These are phyloP conservation scores for Xylariaceae sp. DNA, from an alignment of 2,329 filamentous ascomycete species.

Conservation along the genomic window DNA sequence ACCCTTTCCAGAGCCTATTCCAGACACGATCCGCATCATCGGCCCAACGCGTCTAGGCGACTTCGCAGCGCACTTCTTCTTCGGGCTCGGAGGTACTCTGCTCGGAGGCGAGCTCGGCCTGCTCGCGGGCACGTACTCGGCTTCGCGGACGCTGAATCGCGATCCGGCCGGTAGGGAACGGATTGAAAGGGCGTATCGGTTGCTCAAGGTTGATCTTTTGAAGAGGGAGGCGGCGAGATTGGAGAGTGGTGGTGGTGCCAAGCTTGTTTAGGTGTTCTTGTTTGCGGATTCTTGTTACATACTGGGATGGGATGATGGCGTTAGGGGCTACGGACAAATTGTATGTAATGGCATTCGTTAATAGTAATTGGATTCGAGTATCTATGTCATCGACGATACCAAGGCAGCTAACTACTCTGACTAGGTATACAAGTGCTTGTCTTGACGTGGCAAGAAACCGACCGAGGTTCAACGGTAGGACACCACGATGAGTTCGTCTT, in stretches of 20 bases:
- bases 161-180: slow-evolving; percentile 50
- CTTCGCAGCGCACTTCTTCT: slow-evolving; percentile 57
- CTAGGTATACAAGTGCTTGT: too few relatives aligned
- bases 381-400: too few relatives aligned
- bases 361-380: too few relatives aligned
- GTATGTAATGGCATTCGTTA: too few relatives aligned
- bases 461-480: too few relatives aligned
- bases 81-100: slow-evolving; percentile 56
- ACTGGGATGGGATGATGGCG: background rate
- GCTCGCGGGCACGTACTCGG: slow-evolving; percentile 50
- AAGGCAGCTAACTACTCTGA: too few relatives aligned
- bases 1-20: slow-evolving; percentile 46
- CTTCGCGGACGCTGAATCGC: slow-evolving; percentile 45
- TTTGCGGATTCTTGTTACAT: background rate
- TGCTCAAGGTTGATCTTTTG: slow-evolving; percentile 59
- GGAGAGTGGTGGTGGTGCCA: slow-evolving; percentile 34
- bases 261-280: background rate
- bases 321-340: background rate
- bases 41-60: slow-evolving; percentile 55
- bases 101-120: slow-evolving; percentile 60
- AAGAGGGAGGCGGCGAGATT: slow-evolving; percentile 52
- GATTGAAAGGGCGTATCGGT: slow-evolving; percentile 58
- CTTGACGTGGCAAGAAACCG: too few relatives aligned
- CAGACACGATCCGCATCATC: slow-evolving; percentile 54
- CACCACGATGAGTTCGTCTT: too few relatives aligned